Evolutionary conservation across 495 filamentous ascomycete genomes (phyloP).

Genomic region (Penicillium macrosclerotiorum): DNA sequence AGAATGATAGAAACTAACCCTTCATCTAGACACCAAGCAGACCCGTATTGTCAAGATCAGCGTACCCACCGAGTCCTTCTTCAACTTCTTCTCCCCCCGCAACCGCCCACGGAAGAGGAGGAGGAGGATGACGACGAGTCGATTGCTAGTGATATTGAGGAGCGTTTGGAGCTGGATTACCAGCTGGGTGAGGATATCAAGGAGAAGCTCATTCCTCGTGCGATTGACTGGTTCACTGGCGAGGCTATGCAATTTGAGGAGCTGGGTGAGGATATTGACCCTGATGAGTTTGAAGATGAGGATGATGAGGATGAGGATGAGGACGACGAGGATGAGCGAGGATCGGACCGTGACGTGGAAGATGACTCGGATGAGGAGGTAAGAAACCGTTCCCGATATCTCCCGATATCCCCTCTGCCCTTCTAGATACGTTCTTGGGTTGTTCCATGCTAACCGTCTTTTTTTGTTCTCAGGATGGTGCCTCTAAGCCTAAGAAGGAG

Average conservation of each 20-base stretch:
- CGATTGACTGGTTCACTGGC: slow-evolving; percentile 99
- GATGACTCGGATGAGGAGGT: slow-evolving; percentile 95
- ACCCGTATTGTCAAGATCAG: slow-evolving; percentile 98
- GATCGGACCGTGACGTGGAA: slow-evolving; percentile 50
- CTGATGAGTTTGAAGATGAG: slow-evolving; percentile 80
- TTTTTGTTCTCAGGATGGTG: slow-evolving; percentile 69
- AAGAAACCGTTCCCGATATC: slow-evolving; percentile 28
- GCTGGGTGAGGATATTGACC: slow-evolving; percentile 80
- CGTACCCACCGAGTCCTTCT: slow-evolving; percentile 97
- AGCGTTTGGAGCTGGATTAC: slow-evolving; percentile 97
- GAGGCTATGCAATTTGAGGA: slow-evolving; percentile 98
- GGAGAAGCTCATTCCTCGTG: slow-evolving; percentile 98
- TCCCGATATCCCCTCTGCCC: not conserved
- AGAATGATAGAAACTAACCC: slow-evolving; percentile 23
- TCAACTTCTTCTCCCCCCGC: slow-evolving; percentile 99
- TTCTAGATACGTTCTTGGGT: too few species aligned
- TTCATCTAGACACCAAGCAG: slow-evolving; percentile 84
- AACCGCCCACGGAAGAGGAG: slow-evolving; percentile 71
- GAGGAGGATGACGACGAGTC: slow-evolving; percentile 77
- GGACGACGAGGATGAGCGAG: slow-evolving; percentile 67
- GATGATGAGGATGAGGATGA: slow-evolving; percentile 92
- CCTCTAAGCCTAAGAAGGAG: slow-evolving; percentile 96
- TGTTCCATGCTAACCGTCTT: not conserved
- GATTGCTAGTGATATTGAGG: slow-evolving; percentile 86
- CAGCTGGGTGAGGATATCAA: slow-evolving; percentile 99